Evolutionary conservation across 2,329 filamentous ascomycete species (phyloP).

Genomic region (Fusarium temperatum): DNA sequence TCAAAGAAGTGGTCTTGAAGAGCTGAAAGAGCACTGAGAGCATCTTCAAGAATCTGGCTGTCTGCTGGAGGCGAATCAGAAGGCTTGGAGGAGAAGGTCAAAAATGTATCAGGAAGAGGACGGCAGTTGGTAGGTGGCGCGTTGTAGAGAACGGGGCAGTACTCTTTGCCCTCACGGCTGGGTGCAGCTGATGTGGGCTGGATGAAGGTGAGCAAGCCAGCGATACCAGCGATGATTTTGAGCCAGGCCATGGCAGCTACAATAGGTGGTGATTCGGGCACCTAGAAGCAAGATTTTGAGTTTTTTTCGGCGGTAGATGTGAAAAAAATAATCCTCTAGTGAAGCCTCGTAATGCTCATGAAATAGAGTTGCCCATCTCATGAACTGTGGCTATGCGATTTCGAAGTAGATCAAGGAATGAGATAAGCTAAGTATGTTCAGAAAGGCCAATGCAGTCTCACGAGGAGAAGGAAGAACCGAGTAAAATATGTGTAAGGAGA

Average conservation of each 20-base stretch:
- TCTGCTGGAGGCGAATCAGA: constrained; percentile 19
- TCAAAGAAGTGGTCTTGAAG: constrained; percentile 84
- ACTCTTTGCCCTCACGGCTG: constrained; percentile 15
- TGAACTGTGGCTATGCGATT: constrained; percentile 22
- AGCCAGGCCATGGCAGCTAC: constrained; percentile 25
- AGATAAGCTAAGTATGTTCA: constrained; percentile 11
- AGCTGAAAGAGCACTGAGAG: constrained; percentile 72
- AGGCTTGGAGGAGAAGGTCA: constrained; percentile 22
- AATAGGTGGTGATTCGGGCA: no score
- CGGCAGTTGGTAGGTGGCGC: constrained; percentile 28
- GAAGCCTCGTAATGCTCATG: constrained; percentile 23
- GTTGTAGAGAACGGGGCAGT: constrained; percentile 38
- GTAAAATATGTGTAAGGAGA: not conserved
- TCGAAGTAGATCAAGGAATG: constrained; percentile 8
- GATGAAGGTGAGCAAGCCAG: not conserved
- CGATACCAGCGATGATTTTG: constrained; percentile 18
- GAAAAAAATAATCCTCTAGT: not conserved
- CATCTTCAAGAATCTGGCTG: constrained; percentile 53
- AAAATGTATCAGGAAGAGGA: constrained; percentile 35
- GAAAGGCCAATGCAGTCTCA: not conserved
- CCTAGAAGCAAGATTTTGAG: not conserved
- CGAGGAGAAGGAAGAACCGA: not conserved
- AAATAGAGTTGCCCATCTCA: constrained; percentile 27
- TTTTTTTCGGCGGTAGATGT: not conserved
- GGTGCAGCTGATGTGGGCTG: constrained; percentile 23